Percentiles rank a stretch among this genome's conserved stretches.
phyloP scores from a whole-genome alignment of 2,329 filamentous ascomycete species.

The Phoma sp. region DNA sequence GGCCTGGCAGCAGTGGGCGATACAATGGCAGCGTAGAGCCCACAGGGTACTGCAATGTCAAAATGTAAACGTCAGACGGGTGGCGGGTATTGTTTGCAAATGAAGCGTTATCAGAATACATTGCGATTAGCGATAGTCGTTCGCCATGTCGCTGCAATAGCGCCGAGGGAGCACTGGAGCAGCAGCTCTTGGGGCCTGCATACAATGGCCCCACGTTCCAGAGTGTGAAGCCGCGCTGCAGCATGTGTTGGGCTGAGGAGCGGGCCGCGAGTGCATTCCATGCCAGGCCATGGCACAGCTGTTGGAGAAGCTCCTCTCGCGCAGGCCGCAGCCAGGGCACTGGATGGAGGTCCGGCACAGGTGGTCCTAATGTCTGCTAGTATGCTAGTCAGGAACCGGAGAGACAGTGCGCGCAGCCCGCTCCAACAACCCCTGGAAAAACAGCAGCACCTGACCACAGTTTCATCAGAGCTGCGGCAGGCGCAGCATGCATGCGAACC shows the following conservation, averaged over 20 bases:
- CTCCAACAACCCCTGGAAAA: constrained; percentile 5
- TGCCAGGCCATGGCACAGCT: not conserved
- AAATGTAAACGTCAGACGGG: not conserved
- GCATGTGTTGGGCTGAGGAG: constrained; percentile 1
- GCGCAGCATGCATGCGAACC: constrained; percentile 19
- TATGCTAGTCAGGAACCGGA: constrained; percentile 14
- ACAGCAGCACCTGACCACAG: constrained; percentile 17
- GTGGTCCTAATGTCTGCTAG: constrained; percentile 5
- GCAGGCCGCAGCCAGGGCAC: not conserved
- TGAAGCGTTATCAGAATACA: constrained; percentile 14
- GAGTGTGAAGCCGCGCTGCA: not conserved
- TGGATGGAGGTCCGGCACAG: constrained; percentile 4
- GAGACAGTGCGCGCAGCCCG: constrained; percentile 11
- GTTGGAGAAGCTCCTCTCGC: not conserved
- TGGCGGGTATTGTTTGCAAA: constrained; percentile 5
- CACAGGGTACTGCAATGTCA: constrained; percentile 8
- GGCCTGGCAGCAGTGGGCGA: not conserved
- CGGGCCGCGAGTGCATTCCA: constrained; percentile 13
- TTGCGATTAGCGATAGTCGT: constrained; percentile 14
- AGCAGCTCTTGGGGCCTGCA: not conserved
- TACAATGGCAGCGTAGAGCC: not conserved
- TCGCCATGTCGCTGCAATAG: constrained; percentile 3
- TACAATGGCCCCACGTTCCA: not conserved
- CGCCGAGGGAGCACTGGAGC: constrained; percentile 1
- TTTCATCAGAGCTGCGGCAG: constrained; percentile 20